Conservation (phyloP, 73 alveolate genomes). For the Breviolum minutum region DNA sequence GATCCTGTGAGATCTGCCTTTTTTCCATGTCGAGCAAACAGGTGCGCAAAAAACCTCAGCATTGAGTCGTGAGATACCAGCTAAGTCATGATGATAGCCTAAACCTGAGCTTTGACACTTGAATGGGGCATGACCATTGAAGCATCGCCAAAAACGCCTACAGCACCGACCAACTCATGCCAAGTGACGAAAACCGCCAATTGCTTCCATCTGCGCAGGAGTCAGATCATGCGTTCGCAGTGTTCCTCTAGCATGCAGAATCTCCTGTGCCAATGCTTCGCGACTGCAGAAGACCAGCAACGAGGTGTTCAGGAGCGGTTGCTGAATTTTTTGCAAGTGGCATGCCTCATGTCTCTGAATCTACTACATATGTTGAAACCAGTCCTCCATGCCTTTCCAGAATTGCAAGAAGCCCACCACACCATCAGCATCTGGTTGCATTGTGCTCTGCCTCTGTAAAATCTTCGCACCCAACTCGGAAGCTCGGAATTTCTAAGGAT, state of each 20-base stretch:
- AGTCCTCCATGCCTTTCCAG: slow-evolving; percentile 94
- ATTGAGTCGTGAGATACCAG: neutral
- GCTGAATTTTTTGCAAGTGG: no score
- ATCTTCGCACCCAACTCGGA: neutral
- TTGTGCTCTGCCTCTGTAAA: slow-evolving; percentile 16
- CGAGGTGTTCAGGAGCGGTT: neutral
- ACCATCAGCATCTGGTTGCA: slow-evolving; percentile 87
- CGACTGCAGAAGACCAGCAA: neutral
- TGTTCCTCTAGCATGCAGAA: slow-evolving; percentile 71
- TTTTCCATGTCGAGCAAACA: slow-evolving; percentile 79
- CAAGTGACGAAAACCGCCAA: slow-evolving; percentile 58
- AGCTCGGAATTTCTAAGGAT: neutral
- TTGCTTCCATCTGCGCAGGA: slow-evolving; percentile 75
- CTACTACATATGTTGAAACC: neutral
- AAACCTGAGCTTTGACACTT: neutral
- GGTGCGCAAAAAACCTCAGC: slow-evolving; percentile 70
- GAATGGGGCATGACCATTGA: neutral
- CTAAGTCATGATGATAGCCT: neutral
- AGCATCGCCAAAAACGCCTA: neutral
- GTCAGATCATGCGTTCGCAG: slow-evolving; percentile 64
- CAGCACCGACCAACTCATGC: neutral
- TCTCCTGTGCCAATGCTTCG: slow-evolving; percentile 4
- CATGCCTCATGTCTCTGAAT: no score
- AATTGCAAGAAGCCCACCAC: slow-evolving; percentile 86
- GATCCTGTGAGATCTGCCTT: slow-evolving; percentile 83